Base-by-base conservation (phyloP, 2,329 filamentous ascomycete species). In the Bipolaris sorokiniana region DNA sequence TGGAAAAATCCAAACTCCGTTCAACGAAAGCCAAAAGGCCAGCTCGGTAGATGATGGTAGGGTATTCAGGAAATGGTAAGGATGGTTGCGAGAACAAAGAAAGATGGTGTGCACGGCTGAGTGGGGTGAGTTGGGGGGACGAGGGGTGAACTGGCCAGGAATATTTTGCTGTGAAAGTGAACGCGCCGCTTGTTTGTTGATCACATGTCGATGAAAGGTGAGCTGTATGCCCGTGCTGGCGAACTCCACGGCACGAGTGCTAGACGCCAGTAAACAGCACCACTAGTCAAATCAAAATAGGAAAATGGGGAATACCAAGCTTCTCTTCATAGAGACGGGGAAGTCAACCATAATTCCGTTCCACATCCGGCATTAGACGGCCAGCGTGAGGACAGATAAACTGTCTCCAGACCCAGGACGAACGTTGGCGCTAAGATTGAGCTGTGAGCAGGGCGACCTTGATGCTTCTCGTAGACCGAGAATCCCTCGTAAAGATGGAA, bases 231-330 rank as follows among this genome's bases (percentile, higher is more conserved):
- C 34, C 46, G 54, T 20, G 56, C 48, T 38, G 33, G 51, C 11
- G 20, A 33, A 38, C 31, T 40, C 33, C 51, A 54, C 42, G 36
- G 51, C 49, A 57, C 56, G 48, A 51, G 54, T 49, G 56, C 65
- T 68, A 66, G 51, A 63, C 57, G 58, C 62, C 59, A 63, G 63
- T 69, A 66, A 69, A 69, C 34, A 68, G 65, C 62, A 67, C 64
- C 67, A 69, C 51, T 44, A 51, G 59, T 61, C 48, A 63, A 50
- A 53, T 58, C 57, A 67, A 33, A 51, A 50, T 52, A 62, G 58
- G 64, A 59, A 62, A 48, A 54, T 61, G 64, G 67, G 63, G 54
- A 57, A 68, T 69, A 69, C 67, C 67, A 59, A 64, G 50, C 56
- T 54, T 52, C 64, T 67, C 60, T 62, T 46, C 57, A 40, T 38